These are phyloP conservation scores for Vachellia pachyceras DNA, from an alignment of 306 rosid genomes.

Conservation along the genomic window DNA sequence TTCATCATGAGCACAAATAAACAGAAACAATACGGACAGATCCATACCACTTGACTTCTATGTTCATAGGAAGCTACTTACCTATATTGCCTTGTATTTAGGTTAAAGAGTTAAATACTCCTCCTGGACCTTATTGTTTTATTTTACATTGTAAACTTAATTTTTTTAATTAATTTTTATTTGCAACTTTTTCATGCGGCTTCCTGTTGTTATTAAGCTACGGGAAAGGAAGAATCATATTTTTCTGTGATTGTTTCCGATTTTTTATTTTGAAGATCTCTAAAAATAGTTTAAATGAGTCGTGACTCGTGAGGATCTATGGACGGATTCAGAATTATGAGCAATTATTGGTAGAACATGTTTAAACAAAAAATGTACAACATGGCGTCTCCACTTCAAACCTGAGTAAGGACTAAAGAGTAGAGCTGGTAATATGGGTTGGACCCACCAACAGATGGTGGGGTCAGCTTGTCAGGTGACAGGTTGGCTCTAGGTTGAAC, in stretches of 20 bases:
- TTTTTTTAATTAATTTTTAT: not conserved
- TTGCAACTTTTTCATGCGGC: not conserved
- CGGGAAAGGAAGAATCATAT: not conserved
- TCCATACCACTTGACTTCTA: not conserved
- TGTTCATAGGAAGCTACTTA: slow-evolving; percentile 8
- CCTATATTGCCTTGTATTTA: not conserved
- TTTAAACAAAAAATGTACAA: not conserved
- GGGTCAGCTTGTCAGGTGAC: no score
- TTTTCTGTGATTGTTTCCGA: not conserved
- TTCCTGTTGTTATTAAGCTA: not conserved
- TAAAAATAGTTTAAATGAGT: not conserved
- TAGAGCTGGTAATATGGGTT: no score
- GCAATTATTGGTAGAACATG: not conserved
- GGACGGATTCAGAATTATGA: not conserved
- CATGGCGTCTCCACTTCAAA: not conserved
- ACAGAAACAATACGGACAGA: not conserved
- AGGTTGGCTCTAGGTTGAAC: no score
- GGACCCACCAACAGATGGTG: no score
- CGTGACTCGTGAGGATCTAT: not conserved
- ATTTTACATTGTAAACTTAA: not conserved
- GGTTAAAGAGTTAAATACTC: slow-evolving; percentile 25
- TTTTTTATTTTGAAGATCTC: not conserved
- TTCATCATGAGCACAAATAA: slow-evolving; percentile 16
- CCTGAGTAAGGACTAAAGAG: not conserved
- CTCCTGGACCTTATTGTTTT: not conserved